phyloP scores from a whole-genome alignment of 2,329 filamentous ascomycete species.

The Colletotrichum karsti region DNA sequence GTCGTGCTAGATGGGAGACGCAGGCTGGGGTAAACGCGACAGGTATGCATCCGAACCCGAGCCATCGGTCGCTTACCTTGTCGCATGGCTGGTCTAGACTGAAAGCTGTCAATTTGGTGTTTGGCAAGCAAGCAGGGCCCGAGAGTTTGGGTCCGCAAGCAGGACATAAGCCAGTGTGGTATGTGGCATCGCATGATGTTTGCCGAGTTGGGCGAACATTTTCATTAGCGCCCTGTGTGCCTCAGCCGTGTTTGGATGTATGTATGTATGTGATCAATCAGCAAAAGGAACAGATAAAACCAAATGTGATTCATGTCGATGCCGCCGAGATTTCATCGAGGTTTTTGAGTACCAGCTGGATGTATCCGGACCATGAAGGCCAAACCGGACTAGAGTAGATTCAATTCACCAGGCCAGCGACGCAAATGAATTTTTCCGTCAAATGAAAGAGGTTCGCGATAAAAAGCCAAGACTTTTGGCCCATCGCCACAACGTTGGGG shows the following conservation, averaged over 20 bases:
- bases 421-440: conserved; percentile 27
- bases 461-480: conserved; percentile 16
- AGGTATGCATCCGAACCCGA: neutral
- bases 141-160: conserved; percentile 17
- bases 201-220: neutral
- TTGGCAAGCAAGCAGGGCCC: conserved; percentile 9
- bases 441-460: conserved; percentile 8
- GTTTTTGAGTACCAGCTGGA: neutral
- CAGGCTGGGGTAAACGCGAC: neutral
- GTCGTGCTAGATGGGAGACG: too few relatives aligned
- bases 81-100: neutral
- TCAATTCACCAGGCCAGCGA: conserved; percentile 8
- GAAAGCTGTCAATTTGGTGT: neutral
- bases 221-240: conserved; percentile 5
- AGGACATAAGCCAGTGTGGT: neutral
- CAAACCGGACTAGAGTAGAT: conserved; percentile 6
- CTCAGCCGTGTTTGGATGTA: neutral
- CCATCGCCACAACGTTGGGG: neutral
- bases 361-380: neutral
- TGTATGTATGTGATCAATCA: neutral
- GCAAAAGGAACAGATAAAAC: neutral
- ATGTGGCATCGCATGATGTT: conserved; percentile 22
- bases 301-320: neutral
- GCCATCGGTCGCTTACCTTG: neutral
- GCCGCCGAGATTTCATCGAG: neutral